These are phyloP conservation scores for Aspergillus phoenicis DNA, from an alignment of 2,329 filamentous ascomycete species.

Conservation along the genomic window DNA sequence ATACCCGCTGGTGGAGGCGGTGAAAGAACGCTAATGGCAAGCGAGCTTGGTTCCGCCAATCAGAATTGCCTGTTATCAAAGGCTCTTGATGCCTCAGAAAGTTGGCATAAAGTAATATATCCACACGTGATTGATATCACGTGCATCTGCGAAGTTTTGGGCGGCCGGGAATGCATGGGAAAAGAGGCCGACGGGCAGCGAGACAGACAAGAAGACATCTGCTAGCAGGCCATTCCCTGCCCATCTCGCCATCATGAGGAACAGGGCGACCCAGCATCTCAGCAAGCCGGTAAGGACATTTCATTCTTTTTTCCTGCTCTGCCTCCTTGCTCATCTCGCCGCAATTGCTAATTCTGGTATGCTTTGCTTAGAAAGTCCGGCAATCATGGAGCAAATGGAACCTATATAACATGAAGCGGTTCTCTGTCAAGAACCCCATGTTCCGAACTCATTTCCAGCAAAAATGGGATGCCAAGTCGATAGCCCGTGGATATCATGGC, in stretches of 20 bases:
- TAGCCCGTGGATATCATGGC: conserved; percentile 85
- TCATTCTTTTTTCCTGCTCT: background rate
- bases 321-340: background rate
- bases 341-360: conserved; percentile 11
- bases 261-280: conserved; percentile 47
- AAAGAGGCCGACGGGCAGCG: conserved; percentile 11
- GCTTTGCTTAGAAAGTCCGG: conserved; percentile 72
- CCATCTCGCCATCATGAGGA: conserved; percentile 45
- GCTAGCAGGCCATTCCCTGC: conserved; percentile 13
- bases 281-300: conserved; percentile 39
- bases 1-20: conserved; percentile 25
- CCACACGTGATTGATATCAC: background rate
- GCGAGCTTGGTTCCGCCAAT: conserved; percentile 30
- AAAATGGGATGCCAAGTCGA: conserved; percentile 91
- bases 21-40: conserved; percentile 30
- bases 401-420: conserved; percentile 78
- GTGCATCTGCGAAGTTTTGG: conserved; percentile 36
- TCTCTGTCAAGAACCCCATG: conserved; percentile 49
- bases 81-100: conserved; percentile 13
- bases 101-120: no score
- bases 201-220: conserved; percentile 12
- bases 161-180: conserved; percentile 19
- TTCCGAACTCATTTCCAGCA: conserved; percentile 87
- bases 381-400: conserved; percentile 98
- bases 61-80: background rate